These are phyloP conservation scores for Cicer arietinum DNA, from an alignment of 306 rosid species.

Conservation along the genomic window DNA sequence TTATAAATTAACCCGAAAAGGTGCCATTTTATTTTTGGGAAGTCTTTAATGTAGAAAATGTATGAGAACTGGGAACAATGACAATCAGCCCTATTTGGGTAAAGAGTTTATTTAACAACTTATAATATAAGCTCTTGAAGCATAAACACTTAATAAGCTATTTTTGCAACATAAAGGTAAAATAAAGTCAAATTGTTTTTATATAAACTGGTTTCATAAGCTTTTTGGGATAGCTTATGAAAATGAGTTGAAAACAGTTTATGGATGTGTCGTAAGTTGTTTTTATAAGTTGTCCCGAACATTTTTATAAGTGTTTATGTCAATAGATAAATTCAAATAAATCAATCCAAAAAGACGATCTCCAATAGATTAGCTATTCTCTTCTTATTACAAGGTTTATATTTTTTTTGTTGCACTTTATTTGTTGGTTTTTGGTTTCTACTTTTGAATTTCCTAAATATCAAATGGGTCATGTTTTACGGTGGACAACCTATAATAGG, in stretches of 20 bases:
- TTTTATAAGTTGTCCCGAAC: no score
- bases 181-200: no score
- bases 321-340: no score
- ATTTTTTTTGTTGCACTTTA: background rate
- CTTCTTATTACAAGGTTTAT: constrained; percentile 1
- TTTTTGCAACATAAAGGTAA: no score
- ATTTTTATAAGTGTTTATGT: no score
- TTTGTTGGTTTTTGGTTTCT: background rate
- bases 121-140: no score
- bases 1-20: constrained; percentile 11
- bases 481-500: background rate
- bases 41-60: constrained; percentile 29
- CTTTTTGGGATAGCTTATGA: no score
- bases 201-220: no score
- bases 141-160: no score
- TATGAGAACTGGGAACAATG: constrained; percentile 1
- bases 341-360: background rate
- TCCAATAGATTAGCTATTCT: constrained; percentile 8
- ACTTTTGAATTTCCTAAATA: background rate
- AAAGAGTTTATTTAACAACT: no score
- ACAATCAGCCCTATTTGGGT: background rate
- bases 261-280: no score
- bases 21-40: background rate
- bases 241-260: no score
- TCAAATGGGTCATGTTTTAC: background rate